phyloP scores from a whole-genome alignment of 1,284 basidiomycete species.

The Ganoderma boninense region DNA sequence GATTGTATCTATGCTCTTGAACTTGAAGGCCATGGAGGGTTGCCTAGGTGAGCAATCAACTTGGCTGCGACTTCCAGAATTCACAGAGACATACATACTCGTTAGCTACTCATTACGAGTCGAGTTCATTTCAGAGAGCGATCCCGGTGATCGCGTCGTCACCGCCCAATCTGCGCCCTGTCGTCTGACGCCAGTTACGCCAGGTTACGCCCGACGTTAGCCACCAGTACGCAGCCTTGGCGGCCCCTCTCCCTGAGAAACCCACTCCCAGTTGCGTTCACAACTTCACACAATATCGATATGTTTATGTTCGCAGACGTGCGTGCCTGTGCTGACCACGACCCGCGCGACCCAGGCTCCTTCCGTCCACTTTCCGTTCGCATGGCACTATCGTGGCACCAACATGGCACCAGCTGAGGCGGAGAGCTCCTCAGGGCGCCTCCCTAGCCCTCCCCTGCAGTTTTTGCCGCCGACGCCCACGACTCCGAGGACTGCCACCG shows the following conservation, averaged over 20 bases:
- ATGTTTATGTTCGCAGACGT: neutral
- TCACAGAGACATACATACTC: too few species aligned
- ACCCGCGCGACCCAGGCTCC: neutral
- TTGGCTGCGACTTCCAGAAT: too few species aligned
- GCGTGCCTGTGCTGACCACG: neutral
- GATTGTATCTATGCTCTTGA: too few species aligned
- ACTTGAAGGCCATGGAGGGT: neutral
- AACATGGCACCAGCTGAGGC: too few species aligned
- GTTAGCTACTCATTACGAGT: neutral
- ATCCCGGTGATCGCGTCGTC: neutral
- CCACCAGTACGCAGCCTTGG: too few species aligned
- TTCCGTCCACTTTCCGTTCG: neutral
- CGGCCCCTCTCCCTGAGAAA: neutral
- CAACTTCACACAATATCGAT: neutral
- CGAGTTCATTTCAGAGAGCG: neutral
- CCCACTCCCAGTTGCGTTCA: neutral
- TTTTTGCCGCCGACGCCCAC: conserved; percentile 4
- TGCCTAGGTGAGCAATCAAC: neutral
- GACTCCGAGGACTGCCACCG: neutral
- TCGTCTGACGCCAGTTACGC: neutral
- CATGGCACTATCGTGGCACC: neutral
- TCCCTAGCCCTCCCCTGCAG: neutral
- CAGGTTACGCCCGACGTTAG: too few species aligned
- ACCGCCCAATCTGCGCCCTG: neutral
- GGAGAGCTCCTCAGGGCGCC: too few species aligned